Conservation (phyloP, 202 grass and related monocot genomes). For the Alloteropsis angusta region DNA sequence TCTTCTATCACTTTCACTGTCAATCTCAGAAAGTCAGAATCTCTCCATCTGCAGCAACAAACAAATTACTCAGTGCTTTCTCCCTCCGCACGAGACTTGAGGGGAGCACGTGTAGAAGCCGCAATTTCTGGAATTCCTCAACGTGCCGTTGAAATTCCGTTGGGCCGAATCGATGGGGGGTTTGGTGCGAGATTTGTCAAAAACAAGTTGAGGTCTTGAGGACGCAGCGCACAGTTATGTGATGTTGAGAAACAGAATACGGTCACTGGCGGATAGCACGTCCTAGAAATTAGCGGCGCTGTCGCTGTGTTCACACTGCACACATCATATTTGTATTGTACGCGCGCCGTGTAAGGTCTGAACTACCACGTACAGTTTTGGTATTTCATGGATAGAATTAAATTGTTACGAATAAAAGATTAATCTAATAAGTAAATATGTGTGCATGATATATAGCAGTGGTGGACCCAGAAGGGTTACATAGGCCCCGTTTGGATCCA, state of each 20-base stretch:
- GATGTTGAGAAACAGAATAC: background rate
- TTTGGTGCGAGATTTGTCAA: background rate
- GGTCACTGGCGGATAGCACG: background rate
- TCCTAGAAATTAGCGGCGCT: background rate
- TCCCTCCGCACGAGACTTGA: too few relatives aligned
- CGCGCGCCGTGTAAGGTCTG: background rate
- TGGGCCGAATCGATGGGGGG: background rate
- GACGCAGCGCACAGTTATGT: background rate
- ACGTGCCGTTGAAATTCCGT: background rate
- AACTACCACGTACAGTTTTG: background rate
- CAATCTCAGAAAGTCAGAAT: background rate
- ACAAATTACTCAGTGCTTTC: background rate
- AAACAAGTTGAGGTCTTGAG: background rate
- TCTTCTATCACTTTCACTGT: background rate
- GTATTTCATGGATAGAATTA: background rate
- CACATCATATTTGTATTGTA: background rate
- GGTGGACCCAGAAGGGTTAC: too few relatives aligned
- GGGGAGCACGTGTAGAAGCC: background rate
- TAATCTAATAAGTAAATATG: background rate
- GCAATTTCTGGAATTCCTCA: background rate
- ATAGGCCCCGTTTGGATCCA: too few relatives aligned
- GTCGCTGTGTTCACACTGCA: background rate
- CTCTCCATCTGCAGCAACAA: background rate
- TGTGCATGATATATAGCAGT: too few relatives aligned
- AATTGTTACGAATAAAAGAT: background rate